Evolutionary conservation across 257 asterid species (phyloP).

Genomic region (Scutellaria galericulata): DNA sequence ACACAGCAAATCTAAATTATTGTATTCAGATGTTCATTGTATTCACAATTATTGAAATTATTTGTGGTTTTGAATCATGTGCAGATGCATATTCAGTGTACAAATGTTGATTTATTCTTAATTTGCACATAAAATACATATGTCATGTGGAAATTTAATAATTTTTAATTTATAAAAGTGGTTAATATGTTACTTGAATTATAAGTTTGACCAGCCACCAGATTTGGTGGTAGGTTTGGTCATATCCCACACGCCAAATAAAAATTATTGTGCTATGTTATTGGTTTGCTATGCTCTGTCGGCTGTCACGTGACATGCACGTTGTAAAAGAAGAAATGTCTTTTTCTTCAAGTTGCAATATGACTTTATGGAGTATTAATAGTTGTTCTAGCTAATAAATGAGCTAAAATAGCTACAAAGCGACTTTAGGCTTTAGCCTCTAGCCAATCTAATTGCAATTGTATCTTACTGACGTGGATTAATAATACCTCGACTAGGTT

Average conservation of each 20-base stretch:
- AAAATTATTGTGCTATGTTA: not conserved
- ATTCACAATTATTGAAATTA: too few species aligned
- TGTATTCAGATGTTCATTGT: too few species aligned
- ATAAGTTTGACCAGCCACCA: slow-evolving; percentile 35
- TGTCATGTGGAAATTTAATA: not conserved
- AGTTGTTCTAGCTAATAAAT: not conserved
- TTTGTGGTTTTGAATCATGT: too few species aligned
- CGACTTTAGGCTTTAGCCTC: not conserved
- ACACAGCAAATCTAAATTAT: slow-evolving; percentile 13
- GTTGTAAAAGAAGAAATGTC: slow-evolving; percentile 1
- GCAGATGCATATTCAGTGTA: too few species aligned
- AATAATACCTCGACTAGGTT: not conserved
- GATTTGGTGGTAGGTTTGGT: slow-evolving; percentile 15
- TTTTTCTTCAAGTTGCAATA: not conserved
- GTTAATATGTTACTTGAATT: not conserved
- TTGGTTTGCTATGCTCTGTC: not conserved
- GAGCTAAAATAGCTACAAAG: slow-evolving; percentile 16
- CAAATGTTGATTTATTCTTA: not conserved
- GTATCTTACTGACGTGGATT: not conserved
- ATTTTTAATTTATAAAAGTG: not conserved
- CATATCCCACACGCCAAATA: not conserved
- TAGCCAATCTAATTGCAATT: slow-evolving; percentile 17
- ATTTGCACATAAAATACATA: not conserved
- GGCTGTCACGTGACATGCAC: slow-evolving; percentile 11
- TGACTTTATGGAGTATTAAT: not conserved